Evolutionary conservation across 176 grass and related monocot species (phyloP), one percentile per base, ranked within the genome.

Genomic region (Canna indica): DNA sequence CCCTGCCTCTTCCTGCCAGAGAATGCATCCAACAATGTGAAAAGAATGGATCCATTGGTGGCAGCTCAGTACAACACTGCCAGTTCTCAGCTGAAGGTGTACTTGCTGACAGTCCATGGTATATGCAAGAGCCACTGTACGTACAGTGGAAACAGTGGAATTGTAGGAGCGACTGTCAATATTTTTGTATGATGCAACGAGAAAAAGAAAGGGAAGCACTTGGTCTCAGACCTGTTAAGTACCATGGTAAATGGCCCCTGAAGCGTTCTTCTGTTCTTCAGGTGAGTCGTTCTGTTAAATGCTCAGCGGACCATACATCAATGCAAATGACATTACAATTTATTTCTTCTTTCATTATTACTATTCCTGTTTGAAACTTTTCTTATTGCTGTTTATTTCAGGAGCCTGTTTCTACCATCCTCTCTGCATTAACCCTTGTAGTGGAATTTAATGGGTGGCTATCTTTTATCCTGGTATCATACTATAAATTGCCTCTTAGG

Each of bases 141-240:
- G 44, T 99, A 76, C 81, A 86, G 42, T 99, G 95, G 95, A 90
- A 99, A 73, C 90, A 99, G 41, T 99, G 89, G 90, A 93, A 88
- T 75, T 99, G 86, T 84, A 90, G 83, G 46, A 90, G 84, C 13
- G 90, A 90, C 26, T 99, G 95, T 79, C 81, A 82, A 25, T 92
- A 99, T 73, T 90, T 88, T 47, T 99, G 95, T 71, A 88, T 93
- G 90, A 90, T 88, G 84, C 73, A 99, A 60, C 80, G 87, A 11
- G 95, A 93, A 67, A 84, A 80, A 16, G 95, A 99, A 70, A 83
- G 87, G 77, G 74, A 79, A 52, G 46, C 76, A 18, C 88, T 85
- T 29, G 81, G 83, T 9, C 75, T 99, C 4, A 74, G 34, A 15
- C 80, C 90, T 53, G 70, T 93, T 35, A 93, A 99, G 74, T 99